Evolutionary conservation across 2,329 filamentous ascomycete genomes (phyloP).

Genomic region (Rhynchosporium graminicola): DNA sequence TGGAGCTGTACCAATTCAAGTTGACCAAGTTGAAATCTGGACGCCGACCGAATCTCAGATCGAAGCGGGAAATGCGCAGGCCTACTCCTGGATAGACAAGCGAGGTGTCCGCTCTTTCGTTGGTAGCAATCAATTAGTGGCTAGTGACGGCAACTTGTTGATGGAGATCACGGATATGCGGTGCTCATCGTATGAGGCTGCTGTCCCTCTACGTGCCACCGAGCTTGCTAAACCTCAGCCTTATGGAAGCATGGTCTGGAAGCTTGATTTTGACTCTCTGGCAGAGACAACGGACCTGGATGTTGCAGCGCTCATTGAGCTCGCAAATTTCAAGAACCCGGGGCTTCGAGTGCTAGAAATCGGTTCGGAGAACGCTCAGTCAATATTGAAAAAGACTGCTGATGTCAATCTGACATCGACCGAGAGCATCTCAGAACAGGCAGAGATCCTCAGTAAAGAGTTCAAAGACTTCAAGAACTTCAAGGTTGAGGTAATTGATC

Average conservation of each 20-base stretch:
- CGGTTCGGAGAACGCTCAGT: too few species aligned
- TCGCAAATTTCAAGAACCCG: too few species aligned
- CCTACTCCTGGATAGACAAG: neutral
- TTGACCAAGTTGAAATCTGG: slow-evolving; percentile 15
- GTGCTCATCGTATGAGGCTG: neutral
- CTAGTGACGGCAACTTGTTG: neutral
- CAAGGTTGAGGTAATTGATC: too few species aligned
- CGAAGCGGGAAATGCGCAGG: neutral
- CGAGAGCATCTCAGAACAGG: too few species aligned
- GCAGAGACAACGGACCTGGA: neutral
- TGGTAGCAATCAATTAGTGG: neutral
- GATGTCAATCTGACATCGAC: too few species aligned
- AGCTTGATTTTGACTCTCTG: neutral
- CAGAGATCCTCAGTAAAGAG: too few species aligned
- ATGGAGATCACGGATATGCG: neutral
- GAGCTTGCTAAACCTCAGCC: neutral
- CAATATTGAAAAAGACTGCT: too few species aligned
- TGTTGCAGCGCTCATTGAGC: neutral
- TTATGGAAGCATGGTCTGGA: neutral
- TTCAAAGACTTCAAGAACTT: too few species aligned
- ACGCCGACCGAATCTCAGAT: neutral
- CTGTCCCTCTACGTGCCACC: neutral
- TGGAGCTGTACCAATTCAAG: slow-evolving; percentile 15
- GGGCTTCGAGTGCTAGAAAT: too few species aligned
- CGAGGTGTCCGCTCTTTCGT: neutral